Evolutionary conservation across 192 early-diverging fungal genomes (phyloP).

Genomic region (Linnemannia elongata): DNA sequence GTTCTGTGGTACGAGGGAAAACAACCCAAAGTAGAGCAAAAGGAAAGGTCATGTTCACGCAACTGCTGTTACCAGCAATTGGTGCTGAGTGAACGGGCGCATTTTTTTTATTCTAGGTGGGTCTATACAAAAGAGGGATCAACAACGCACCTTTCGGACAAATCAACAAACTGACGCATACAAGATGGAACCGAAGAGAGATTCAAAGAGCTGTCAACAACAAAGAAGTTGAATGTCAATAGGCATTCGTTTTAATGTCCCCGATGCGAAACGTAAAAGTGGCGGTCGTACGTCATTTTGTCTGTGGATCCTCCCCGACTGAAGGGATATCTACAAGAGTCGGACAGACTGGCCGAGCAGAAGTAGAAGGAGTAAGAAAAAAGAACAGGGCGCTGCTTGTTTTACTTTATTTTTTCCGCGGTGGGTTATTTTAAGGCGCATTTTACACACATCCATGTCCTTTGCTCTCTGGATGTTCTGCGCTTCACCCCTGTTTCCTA

Average conservation of each 20-base stretch:
- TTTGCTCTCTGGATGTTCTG: neutral
- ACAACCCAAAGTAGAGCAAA: neutral
- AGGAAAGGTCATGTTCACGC: neutral
- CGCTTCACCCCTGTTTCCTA: neutral
- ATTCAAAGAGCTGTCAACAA: neutral
- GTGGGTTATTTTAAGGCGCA: constrained; percentile 6
- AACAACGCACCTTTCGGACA: neutral
- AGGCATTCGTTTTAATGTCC: neutral
- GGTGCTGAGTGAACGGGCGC: neutral
- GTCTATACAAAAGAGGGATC: neutral
- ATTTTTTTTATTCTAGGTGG: neutral
- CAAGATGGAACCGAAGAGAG: neutral
- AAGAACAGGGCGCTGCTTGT: neutral
- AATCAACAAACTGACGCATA: neutral
- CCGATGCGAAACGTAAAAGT: neutral
- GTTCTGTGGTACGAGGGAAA: constrained; percentile 4
- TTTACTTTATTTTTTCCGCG: neutral
- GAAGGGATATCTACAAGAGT: neutral
- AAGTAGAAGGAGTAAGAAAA: neutral
- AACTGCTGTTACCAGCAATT: neutral
- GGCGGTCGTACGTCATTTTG: neutral
- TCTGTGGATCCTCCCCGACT: neutral
- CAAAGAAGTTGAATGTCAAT: neutral
- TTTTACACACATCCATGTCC: neutral
- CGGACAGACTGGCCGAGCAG: neutral